phyloP scores from a whole-genome alignment of 139 green algal species.

The Chlamydomonas sp. region DNA sequence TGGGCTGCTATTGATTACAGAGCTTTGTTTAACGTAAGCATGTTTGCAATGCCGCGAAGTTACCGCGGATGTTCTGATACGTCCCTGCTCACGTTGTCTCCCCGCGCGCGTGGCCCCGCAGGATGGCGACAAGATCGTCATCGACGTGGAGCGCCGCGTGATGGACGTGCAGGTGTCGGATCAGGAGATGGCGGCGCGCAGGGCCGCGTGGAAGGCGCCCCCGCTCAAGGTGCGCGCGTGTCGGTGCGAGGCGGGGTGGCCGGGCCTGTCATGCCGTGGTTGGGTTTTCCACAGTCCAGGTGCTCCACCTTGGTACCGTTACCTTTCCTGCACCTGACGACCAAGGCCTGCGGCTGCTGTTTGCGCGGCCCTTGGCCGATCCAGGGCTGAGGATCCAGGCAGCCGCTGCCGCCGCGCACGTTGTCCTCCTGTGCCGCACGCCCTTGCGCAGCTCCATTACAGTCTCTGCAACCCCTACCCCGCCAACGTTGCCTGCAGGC shows the following conservation, averaged over 20 bases:
- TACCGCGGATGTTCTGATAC: too few species aligned
- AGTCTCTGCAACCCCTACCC: not conserved
- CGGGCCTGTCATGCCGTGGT: not conserved
- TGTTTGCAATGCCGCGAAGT: too few species aligned
- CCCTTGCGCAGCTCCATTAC: not conserved
- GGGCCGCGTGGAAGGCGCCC: slow-evolving; percentile 77
- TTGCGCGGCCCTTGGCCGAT: too few species aligned
- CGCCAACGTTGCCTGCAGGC: not conserved
- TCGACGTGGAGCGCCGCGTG: slow-evolving; percentile 84
- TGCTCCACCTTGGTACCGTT: too few species aligned
- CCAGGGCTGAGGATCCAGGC: too few species aligned
- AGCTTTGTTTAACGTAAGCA: too few species aligned
- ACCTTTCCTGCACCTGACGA: too few species aligned
- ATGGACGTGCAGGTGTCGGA: slow-evolving; percentile 88
- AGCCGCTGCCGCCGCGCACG: too few species aligned
- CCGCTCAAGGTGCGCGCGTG: slow-evolving; percentile 78
- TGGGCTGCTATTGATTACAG: too few species aligned
- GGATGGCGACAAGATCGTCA: slow-evolving; percentile 92
- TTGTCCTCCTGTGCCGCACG: not conserved
- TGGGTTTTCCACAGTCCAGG: not conserved
- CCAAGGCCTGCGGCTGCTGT: too few species aligned
- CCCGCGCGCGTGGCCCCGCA: slow-evolving; percentile 7
- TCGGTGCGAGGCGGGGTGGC: not conserved
- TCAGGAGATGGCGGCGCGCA: slow-evolving; percentile 74
- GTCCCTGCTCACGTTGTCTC: not conserved